phyloP scores from a whole-genome alignment of 2,329 filamentous ascomycete species.

The Xylaria sp. region DNA sequence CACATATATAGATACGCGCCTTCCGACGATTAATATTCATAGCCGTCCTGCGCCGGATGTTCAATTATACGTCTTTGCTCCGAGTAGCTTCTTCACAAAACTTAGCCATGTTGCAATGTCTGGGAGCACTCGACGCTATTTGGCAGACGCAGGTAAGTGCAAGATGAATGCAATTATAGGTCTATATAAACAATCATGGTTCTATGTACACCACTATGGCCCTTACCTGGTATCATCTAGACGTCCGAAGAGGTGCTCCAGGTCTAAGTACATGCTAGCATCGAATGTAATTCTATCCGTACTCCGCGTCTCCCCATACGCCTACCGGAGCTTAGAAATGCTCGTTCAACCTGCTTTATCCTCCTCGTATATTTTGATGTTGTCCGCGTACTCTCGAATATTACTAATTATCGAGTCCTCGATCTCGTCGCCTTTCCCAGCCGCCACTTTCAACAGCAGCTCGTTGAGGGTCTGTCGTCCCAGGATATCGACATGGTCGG shows the following conservation, averaged over 20 bases:
- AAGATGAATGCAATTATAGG: not conserved
- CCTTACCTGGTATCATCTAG: constrained; percentile 16
- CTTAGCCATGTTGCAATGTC: not conserved
- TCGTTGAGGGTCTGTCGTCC: constrained; percentile 91
- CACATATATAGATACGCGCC: not conserved
- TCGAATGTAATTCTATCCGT: constrained; percentile 26
- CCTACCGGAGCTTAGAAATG: not conserved
- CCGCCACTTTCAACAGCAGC: constrained; percentile 85
- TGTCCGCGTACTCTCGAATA: constrained; percentile 84
- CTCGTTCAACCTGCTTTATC: constrained; percentile 36
- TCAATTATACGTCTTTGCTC: not conserved
- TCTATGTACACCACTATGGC: constrained; percentile 24
- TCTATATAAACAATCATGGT: constrained; percentile 3
- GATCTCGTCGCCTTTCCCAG: constrained; percentile 84
- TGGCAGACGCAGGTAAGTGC: not conserved
- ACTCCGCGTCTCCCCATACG: constrained; percentile 12
- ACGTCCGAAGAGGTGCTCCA: constrained; percentile 2
- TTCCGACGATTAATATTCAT: not conserved
- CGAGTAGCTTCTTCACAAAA: not conserved
- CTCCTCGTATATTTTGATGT: constrained; percentile 84
- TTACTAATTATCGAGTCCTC: constrained; percentile 81
- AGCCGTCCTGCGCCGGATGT: not conserved
- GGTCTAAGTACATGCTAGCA: constrained; percentile 16
- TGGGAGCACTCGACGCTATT: not conserved
- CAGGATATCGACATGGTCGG: constrained; percentile 96